Conservation (phyloP, 805 yeast genomes). For the Saccharomycopsis javanensis region DNA sequence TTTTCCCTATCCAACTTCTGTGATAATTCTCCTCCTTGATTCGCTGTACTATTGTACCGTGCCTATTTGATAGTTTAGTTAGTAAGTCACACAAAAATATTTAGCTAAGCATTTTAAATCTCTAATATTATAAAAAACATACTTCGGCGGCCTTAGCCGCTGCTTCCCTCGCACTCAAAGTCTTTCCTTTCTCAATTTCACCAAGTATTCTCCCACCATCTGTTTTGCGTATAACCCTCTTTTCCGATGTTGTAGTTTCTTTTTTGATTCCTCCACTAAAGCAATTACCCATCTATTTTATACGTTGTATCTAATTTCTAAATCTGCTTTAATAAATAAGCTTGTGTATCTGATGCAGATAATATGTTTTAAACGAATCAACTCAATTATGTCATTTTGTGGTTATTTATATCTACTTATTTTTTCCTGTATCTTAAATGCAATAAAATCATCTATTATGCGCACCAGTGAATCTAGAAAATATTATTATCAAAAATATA, state of each 20-base stretch:
- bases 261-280: not conserved
- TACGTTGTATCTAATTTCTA: no score
- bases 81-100: not conserved
- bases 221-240: not conserved
- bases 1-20: not conserved
- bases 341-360: no score
- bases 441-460: no score
- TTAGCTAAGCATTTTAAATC: no score
- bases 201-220: not conserved
- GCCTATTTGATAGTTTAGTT: not conserved
- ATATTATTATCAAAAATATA: no score
- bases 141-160: not conserved
- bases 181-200: not conserved
- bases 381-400: no score
- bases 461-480: no score
- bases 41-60: not conserved
- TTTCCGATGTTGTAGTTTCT: not conserved
- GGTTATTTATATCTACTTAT: no score
- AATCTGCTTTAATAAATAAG: no score
- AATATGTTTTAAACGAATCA: no score
- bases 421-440: no score
- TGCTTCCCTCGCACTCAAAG: not conserved
- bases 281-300: not conserved
- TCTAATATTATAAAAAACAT: not conserved
- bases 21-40: not conserved